These are phyloP conservation scores for Exophiala calicioides DNA, from an alignment of 2,329 filamentous ascomycete genomes.

Conservation along the genomic window DNA sequence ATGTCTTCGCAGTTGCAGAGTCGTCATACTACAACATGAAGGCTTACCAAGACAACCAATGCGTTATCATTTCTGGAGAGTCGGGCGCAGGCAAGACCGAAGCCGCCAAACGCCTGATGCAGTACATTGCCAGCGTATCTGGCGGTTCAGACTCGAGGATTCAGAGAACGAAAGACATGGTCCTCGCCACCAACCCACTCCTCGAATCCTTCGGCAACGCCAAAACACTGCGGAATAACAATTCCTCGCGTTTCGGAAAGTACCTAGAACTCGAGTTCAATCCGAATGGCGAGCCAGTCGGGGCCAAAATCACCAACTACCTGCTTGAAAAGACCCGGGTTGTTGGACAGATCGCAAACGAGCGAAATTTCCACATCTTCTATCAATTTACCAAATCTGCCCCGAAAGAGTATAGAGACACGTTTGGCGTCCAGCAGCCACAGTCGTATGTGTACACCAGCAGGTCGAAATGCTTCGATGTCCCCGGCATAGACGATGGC, in stretches of 20 bases:
- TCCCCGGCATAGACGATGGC: conserved; percentile 88
- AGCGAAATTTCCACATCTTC: conserved; percentile 99
- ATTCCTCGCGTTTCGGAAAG: conserved; percentile 97
- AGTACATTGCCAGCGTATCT: conserved; percentile 97
- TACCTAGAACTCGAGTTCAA: conserved; percentile 98
- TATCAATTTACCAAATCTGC: conserved; percentile 98
- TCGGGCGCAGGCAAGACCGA: conserved; percentile 98
- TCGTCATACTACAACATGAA: conserved; percentile 99
- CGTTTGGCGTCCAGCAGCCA: conserved; percentile 87
- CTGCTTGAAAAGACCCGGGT: conserved; percentile 93
- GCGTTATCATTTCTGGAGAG: conserved; percentile 98
- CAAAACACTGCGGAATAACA: conserved; percentile 97
- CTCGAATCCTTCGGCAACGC: conserved; percentile 98
- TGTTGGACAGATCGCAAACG: conserved; percentile 89
- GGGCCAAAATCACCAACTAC: conserved; percentile 98
- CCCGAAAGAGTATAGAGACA: conserved; percentile 79
- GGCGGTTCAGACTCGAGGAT: conserved; percentile 82
- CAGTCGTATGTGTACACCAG: conserved; percentile 94
- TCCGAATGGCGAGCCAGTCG: conserved; percentile 82
- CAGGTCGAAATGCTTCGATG: conserved; percentile 89
- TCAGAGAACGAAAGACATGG: conserved; percentile 98
- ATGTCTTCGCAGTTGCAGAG: conserved; percentile 97
- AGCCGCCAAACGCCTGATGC: conserved; percentile 97
- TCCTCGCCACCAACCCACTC: conserved; percentile 93
- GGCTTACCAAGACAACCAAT: conserved; percentile 97